Evolutionary conservation across 106 monocot genomes (phyloP), one percentile per base, ranked within the genome.

Genomic region (Phalaenopsis aphrodite): DNA sequence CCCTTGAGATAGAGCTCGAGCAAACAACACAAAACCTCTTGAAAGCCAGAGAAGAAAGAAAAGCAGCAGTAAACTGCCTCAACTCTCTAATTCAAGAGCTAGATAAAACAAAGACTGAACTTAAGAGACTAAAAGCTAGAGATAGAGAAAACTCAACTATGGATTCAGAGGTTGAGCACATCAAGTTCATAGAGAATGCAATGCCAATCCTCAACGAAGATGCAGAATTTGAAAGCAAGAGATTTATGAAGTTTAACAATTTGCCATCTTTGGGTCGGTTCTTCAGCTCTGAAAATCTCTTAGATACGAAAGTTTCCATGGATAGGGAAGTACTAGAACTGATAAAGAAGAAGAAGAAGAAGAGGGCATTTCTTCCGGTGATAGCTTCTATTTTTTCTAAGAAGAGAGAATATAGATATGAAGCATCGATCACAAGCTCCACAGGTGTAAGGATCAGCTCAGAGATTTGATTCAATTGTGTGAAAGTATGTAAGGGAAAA

Each of bases 1-100:
- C 85, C 6, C 42, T 83, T 47, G 36, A 76, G 2, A 65, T 75
- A 8, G 88, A 92, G 61, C 86, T 90, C 3, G 90, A 84, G 73
- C 87, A 87, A 69, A 87, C 90, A 9, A 88, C 80, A 85, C 88
- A 86, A 61, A 75, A 76, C 49, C 88, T 95, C 5, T 83, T 88
- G 87, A 86, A 78, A 49, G 84, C 84, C 41, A 82, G 79, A 17
- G 79, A 85, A 57, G 92, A 95, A 71, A 86, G 77, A 41, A 36
- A 79, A 42, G 49, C 18, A 75, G 86, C 89, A 87, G 89, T 52
- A 9, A 78, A 79, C 1, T 81, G 61, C 79, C 81, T 95, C 12
- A 56, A 41, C 41, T 86, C 85, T 21, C 85, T 95, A 8, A 61
- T 80, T 48, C 82, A 90, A 68, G 89, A 95, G 83, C 89, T 95